A percentile compares a stretch with the other conserved stretches of the same genome.
phyloP scores from a whole-genome alignment of 1,284 basidiomycete species.

The Ustilago crameri region DNA sequence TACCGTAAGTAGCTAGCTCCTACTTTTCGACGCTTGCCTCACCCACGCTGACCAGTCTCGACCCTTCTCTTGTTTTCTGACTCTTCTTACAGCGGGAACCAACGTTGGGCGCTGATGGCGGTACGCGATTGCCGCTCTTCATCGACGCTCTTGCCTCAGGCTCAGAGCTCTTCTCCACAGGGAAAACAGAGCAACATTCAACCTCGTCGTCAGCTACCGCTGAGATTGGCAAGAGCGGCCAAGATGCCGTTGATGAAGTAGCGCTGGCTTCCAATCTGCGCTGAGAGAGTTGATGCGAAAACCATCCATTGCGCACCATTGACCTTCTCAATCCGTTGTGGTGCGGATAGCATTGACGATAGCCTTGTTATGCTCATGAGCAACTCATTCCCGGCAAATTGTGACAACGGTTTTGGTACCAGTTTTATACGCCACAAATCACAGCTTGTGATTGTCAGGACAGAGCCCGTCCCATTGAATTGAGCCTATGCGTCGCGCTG shows the following conservation, averaged over 20 bases:
- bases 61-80: background rate
- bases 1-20: constrained; percentile 18
- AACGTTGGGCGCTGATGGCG: constrained; percentile 47
- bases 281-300: too few species aligned
- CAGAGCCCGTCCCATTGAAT: too few species aligned
- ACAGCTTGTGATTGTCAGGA: too few species aligned
- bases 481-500: too few species aligned
- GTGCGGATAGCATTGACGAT: too few species aligned
- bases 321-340: too few species aligned
- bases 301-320: too few species aligned
- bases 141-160: constrained; percentile 56
- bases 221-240: too few species aligned
- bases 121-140: constrained; percentile 52
- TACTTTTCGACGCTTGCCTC: background rate
- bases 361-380: too few species aligned
- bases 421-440: too few species aligned
- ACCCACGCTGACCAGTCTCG: background rate
- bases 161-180: constrained; percentile 37
- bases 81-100: constrained; percentile 29
- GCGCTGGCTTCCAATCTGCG: constrained; percentile 29
- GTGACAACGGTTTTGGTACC: too few species aligned
- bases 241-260: constrained; percentile 16
- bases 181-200: background rate
- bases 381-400: too few species aligned
- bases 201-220: background rate